A percentile compares a stretch with the other conserved stretches of the same genome.
phyloP scores from a whole-genome alignment of 345 rosid species.

The Lepidium aucheri region DNA sequence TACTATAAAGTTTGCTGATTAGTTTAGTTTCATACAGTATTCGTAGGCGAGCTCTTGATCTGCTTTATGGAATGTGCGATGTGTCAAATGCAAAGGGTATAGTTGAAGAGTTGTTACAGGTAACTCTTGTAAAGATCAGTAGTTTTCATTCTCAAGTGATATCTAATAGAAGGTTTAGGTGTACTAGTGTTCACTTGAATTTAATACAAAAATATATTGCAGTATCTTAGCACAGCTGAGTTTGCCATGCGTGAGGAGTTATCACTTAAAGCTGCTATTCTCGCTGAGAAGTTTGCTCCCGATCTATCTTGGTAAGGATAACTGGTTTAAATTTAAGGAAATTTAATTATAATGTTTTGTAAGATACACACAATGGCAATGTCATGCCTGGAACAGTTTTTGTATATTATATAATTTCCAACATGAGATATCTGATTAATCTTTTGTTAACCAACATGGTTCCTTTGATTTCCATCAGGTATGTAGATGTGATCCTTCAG shows the following conservation, averaged over 20 bases:
- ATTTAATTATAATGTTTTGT: neutral
- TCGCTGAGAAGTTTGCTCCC: constrained; percentile 99
- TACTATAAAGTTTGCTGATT: neutral
- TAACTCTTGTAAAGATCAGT: constrained; percentile 17
- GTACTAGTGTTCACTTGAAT: constrained; percentile 7
- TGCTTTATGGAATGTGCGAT: constrained; percentile 98
- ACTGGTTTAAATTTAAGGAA: neutral
- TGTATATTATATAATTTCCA: neutral
- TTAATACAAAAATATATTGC: constrained; percentile 8
- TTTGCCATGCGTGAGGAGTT: constrained; percentile 98
- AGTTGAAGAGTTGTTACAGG: constrained; percentile 98
- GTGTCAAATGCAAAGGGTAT: constrained; percentile 99
- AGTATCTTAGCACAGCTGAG: constrained; percentile 98
- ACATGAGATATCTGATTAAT: neutral
- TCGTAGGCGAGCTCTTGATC: constrained; percentile 98
- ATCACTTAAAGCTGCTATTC: constrained; percentile 98
- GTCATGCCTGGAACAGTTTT: no score
- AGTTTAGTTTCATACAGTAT: constrained; percentile 47
- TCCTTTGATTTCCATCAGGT: constrained; percentile 43
- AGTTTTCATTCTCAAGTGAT: neutral
- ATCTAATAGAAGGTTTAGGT: neutral
- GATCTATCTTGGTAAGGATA: constrained; percentile 79
- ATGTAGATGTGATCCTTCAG: constrained; percentile 98
- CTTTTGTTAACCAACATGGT: neutral
- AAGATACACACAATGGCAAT: neutral